These are phyloP conservation scores for Ustilago xerochloae DNA, from an alignment of 1,284 basidiomycete species.

Conservation along the genomic window DNA sequence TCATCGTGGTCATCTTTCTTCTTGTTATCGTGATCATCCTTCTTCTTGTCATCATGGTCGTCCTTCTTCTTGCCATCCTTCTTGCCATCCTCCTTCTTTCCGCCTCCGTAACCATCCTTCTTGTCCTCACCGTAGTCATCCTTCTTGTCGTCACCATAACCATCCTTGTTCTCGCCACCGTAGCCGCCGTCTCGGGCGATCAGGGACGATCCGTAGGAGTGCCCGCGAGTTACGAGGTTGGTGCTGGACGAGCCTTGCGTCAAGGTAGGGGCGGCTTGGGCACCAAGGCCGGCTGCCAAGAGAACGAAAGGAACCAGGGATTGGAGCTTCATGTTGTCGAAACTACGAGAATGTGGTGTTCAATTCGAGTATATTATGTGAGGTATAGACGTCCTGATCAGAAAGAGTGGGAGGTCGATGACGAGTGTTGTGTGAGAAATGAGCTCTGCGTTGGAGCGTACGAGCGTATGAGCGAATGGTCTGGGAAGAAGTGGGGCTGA, in stretches of 20 bases:
- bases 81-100: background rate
- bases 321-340: constrained; percentile 32
- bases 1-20: background rate
- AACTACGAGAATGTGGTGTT: background rate
- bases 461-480: background rate
- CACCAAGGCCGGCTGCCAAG: constrained; percentile 30
- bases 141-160: constrained; percentile 2
- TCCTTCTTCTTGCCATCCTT: constrained; percentile 8
- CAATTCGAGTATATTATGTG: background rate
- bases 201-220: background rate
- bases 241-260: constrained; percentile 1
- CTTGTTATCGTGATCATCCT: background rate
- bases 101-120: background rate
- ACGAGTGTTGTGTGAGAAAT: background rate
- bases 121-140: background rate
- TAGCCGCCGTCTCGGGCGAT: constrained; percentile 14
- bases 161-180: constrained; percentile 7
- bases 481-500: background rate
- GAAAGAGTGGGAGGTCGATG: background rate
- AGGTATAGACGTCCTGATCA: background rate
- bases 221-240: constrained; percentile 15
- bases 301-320: constrained; percentile 28
- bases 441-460: background rate
- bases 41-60: background rate
- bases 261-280: constrained; percentile 27